Conservation (phyloP, 139 green algal genomes). For the Coelastrella sp. region DNA sequence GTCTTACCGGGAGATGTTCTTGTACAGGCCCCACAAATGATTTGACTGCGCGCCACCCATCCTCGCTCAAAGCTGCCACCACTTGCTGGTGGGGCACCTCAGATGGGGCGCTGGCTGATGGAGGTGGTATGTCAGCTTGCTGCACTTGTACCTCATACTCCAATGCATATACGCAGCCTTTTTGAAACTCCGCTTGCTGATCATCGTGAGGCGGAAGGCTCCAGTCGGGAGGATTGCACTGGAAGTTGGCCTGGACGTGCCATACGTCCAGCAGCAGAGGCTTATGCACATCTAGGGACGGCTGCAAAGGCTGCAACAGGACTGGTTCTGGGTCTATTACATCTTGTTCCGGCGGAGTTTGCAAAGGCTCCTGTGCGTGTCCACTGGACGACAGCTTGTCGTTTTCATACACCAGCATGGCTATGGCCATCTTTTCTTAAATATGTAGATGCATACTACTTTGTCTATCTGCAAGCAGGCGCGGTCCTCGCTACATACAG, state of each 20-base stretch:
- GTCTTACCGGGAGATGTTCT: neutral
- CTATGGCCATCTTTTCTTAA: neutral
- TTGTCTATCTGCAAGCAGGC: neutral
- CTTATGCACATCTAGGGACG: neutral
- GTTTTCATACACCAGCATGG: constrained; percentile 3
- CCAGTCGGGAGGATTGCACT: constrained; percentile 11
- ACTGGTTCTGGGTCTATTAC: neutral
- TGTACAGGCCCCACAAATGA: constrained; percentile 8
- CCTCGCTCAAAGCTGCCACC: neutral
- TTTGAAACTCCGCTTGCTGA: constrained; percentile 30
- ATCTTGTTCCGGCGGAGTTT: neutral
- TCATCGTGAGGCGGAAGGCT: constrained; percentile 37
- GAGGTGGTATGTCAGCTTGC: constrained; percentile 22
- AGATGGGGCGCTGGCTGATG: neutral
- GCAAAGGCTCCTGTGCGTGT: neutral
- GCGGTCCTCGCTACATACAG: no score
- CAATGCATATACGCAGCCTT: constrained; percentile 6
- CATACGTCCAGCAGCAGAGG: neutral
- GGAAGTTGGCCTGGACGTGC: neutral
- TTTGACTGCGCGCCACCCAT: neutral
- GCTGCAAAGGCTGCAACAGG: neutral
- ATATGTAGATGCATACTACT: neutral
- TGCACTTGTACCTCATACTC: constrained; percentile 41
- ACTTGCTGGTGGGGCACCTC: constrained; percentile 24
- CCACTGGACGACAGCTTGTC: neutral